Percentiles rank a stretch among this genome's conserved stretches.
phyloP scores from a whole-genome alignment of 345 rosid species.

The Populus euphratica region DNA sequence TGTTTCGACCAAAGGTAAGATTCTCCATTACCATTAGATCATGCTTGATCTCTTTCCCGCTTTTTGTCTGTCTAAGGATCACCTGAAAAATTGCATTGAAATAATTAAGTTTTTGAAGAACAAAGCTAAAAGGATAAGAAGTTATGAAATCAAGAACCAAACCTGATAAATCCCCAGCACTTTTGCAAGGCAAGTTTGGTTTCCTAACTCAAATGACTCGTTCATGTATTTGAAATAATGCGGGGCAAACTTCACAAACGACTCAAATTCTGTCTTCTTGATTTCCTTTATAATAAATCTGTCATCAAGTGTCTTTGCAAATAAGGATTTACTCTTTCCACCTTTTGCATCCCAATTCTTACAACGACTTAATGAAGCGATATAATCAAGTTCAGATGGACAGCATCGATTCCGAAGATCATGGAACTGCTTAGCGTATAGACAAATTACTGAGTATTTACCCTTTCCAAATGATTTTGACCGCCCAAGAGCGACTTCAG shows the following conservation, averaged over 20 bases:
- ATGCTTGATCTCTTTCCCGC: conserved; percentile 74
- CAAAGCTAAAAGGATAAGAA: not conserved
- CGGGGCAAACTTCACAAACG: conserved; percentile 77
- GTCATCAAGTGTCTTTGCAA: conserved; percentile 84
- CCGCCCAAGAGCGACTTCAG: conserved; percentile 61
- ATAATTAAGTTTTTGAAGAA: not conserved
- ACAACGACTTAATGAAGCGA: conserved; percentile 87
- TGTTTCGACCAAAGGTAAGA: conserved; percentile 64
- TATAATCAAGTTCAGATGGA: conserved; percentile 74
- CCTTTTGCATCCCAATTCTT: conserved; percentile 94
- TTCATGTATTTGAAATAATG: conserved; percentile 82
- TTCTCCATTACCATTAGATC: conserved; percentile 99
- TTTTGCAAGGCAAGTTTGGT: conserved; percentile 95
- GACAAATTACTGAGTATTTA: conserved; percentile 71
- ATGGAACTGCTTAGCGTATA: conserved; percentile 69
- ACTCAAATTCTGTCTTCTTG: conserved; percentile 84
- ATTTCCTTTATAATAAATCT: conserved; percentile 92
- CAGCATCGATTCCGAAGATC: conserved; percentile 66
- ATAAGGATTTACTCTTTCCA: conserved; percentile 87
- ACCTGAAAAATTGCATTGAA: conserved; percentile 50
- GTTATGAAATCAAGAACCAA: conserved; percentile 4
- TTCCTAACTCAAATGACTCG: conserved; percentile 61
- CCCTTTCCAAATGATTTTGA: conserved; percentile 62
- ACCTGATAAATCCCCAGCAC: conserved; percentile 97
- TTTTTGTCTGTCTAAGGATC: conserved; percentile 60